Evolutionary conservation across 2,329 filamentous ascomycete species (phyloP), one percentile per base, ranked within the genome.

Genomic region (Leptodontidium sp.): DNA sequence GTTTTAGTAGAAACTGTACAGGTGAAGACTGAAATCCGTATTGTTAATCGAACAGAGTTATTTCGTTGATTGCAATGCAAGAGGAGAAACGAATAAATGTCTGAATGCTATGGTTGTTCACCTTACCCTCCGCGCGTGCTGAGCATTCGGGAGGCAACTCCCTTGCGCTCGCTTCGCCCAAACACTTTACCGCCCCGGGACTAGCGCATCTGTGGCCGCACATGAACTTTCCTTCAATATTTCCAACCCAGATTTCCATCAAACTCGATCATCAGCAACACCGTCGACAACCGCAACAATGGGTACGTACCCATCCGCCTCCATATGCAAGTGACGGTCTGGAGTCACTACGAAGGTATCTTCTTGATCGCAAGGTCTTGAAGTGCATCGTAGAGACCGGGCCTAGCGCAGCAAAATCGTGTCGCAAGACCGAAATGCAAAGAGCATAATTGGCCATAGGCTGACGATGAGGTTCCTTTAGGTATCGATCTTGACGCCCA

Each of bases 401-500:
- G 71, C 70, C 61, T 74, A 77, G 77, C 77, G 77, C 66, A 76
- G 77, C 75, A 74, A 43, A 70, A 72, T 77, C 69, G 74, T 71
- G 77, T 78, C 76, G 69, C 64, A 75, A 77, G 77, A 77, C 76
- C 75, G 71, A 75, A 74, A 69, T 76, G 75, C 77, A 78, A 79
- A 86, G 88, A 90, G 88, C 88, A 90, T 90, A 85, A 85, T 82
- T 82, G 84, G 85, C 84, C 81, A 84, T 83, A 85, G 86, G 87
- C 88, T 90, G 87, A 90, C 86, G 80, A 83, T 80, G 81, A 80
- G 79, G 81, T 82, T 80, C 80, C 76, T 80, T 67, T 84, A 90
- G 88, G 88, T 89, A 90, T 91, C 84, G 89, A 91, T 89, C 85
- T 91, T 79, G 85, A 90, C 83, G 84, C 84, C 78, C 88, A 91